Conservation (phyloP, 768 basidiomycete genomes). For the Lyophyllum atratum region DNA sequence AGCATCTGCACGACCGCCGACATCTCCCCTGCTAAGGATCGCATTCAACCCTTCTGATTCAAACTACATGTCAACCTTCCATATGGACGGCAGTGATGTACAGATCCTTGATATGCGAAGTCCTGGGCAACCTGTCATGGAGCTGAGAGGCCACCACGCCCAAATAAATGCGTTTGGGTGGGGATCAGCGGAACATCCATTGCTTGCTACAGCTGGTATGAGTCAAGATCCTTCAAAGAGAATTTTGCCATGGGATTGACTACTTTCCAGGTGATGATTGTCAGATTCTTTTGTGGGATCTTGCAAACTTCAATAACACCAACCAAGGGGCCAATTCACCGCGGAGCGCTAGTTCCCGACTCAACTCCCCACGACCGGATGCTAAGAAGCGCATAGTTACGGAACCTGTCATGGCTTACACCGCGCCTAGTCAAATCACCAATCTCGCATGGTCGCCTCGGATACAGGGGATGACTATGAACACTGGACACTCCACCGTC, state of each 20-base stretch:
- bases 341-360: constrained; percentile 66
- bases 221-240: constrained; percentile 8
- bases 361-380: constrained; percentile 82
- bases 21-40: constrained; percentile 82
- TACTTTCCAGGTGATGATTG: constrained; percentile 78
- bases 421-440: constrained; percentile 74
- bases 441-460: constrained; percentile 89
- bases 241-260: constrained; percentile 2
- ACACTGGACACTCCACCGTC: constrained; percentile 69
- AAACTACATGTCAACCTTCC: constrained; percentile 97
- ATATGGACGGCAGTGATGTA: constrained; percentile 87
- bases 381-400: constrained; percentile 72
- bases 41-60: constrained; percentile 91
- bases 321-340: constrained; percentile 67
- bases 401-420: constrained; percentile 85
- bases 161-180: constrained; percentile 89
- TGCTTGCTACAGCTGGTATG: constrained; percentile 86
- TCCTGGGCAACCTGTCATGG: constrained; percentile 94
- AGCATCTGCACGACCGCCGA: constrained; percentile 65
- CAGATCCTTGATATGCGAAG: constrained; percentile 97
- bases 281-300: constrained; percentile 93
- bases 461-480: constrained; percentile 76
- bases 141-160: constrained; percentile 80
- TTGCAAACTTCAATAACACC: constrained; percentile 54
- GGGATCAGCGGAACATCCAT: constrained; percentile 81